Conservation (phyloP, 176 grass and related monocot genomes). For the Musa schizocarpa region DNA sequence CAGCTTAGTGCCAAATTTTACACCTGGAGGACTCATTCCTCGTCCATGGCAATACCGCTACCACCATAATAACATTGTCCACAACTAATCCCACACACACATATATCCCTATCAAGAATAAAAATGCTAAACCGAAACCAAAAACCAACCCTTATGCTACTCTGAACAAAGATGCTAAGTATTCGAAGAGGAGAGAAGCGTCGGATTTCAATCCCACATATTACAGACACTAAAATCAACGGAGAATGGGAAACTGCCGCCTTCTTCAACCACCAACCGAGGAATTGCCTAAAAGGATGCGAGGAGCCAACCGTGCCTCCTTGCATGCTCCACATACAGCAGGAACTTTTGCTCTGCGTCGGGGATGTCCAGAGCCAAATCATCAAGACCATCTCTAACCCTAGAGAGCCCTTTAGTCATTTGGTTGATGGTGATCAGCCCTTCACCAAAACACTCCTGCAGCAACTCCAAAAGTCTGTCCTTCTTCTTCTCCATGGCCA, state of each 20-base stretch:
- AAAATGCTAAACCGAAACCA: not conserved
- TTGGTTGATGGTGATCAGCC: slow-evolving; percentile 14
- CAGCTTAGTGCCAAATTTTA: too few relatives aligned
- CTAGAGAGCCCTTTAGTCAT: slow-evolving; percentile 20
- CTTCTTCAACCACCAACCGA: not conserved
- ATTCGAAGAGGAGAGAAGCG: not conserved
- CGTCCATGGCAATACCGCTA: not conserved
- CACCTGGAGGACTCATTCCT: not conserved
- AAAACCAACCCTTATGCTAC: not conserved
- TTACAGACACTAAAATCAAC: not conserved
- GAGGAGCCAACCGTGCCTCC: slow-evolving; percentile 8
- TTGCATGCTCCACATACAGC: not conserved
- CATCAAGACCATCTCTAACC: slow-evolving; percentile 14
- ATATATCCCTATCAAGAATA: not conserved
- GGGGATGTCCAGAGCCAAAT: slow-evolving; percentile 16
- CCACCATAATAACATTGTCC: not conserved
- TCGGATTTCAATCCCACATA: not conserved
- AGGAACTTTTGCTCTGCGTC: slow-evolving; percentile 7
- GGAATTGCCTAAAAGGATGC: not conserved
- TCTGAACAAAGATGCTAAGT: not conserved
- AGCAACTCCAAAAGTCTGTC: slow-evolving; percentile 11
- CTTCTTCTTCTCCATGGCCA: slow-evolving; percentile 24
- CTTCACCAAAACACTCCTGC: slow-evolving; percentile 17
- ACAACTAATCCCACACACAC: not conserved
- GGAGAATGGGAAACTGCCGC: not conserved